Base-by-base conservation (phyloP, 2,329 filamentous ascomycete species). In the Xylariomycetidae sp. region DNA sequence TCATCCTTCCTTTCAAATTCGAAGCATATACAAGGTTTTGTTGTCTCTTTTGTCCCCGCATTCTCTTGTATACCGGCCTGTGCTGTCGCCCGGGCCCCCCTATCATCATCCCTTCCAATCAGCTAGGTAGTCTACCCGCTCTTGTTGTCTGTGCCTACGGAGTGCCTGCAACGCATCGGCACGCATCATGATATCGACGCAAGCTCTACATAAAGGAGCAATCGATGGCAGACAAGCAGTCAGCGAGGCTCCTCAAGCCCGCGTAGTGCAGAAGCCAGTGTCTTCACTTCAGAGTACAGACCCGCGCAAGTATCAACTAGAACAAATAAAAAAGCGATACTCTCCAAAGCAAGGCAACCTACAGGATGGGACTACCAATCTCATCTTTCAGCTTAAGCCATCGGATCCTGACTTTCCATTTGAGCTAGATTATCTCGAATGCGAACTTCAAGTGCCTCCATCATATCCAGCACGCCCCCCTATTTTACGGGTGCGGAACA, bases 331-430 rank as follows among this genome's bases (percentile, higher is more conserved):
- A 48, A 75, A 77, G 42, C 74, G 86, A 20, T 90, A 78, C 57
- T 66, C 63, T 2, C 66, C 72, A 6, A 62, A 59, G 30, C 66
- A 73, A 40, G 58, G 61, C 9, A 61, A 51, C 11, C 49, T 64
- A 3, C 52, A 57, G 6, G 58, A 71, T 39, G 69, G 73, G 30
- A 67, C 67, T 3, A 77, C 74, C 0, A 69, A 73, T 12, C 59
- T 89, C 25, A 61, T 66, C 8, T 85, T 90, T 57, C 75, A 68
- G 32, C 62, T 92, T 41, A 63, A 62, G 10, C 86, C 86, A 5
- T 88, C 85, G 5, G 86, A 92, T 53, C 86, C 86, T 0, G 86
- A 92, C 51, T 90, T 92, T 49, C 83, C 86, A 1, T 90, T 86
- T 57, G 83, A 88, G 41, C 66, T 90, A 51, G 71, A 78, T 16